Evolutionary conservation across 345 rosid genomes (phyloP).

Genomic region (Theobroma cacao): DNA sequence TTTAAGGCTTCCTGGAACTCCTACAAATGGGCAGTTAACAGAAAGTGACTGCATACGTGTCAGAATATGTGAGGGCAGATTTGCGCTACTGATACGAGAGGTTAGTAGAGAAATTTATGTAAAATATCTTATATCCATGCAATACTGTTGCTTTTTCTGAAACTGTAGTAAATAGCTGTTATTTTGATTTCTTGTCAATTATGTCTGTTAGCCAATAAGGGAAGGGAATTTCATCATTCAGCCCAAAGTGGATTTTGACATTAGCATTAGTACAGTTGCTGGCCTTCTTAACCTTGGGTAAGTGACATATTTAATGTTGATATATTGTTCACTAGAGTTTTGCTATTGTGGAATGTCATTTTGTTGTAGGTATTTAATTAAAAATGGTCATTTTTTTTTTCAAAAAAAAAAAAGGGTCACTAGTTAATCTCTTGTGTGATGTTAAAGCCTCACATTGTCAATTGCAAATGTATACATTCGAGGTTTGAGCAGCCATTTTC

Average conservation of each 20-base stretch:
- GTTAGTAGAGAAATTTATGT: slow-evolving; percentile 38
- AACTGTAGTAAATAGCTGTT: slow-evolving; percentile 12
- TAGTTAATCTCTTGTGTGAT: neutral
- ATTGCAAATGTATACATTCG: neutral
- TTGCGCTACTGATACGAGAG: slow-evolving; percentile 96
- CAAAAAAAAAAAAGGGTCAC: too few species aligned
- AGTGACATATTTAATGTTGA: slow-evolving; percentile 24
- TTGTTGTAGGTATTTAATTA: neutral
- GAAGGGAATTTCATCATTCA: slow-evolving; percentile 99
- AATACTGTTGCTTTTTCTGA: slow-evolving; percentile 18
- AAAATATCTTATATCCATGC: neutral
- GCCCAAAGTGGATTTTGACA: slow-evolving; percentile 99
- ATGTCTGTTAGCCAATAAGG: slow-evolving; percentile 74
- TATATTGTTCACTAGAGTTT: neutral
- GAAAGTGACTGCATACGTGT: slow-evolving; percentile 98
- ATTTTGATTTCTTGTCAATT: slow-evolving; percentile 20
- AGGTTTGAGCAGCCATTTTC: slow-evolving; percentile 4
- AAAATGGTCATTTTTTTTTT: too few species aligned
- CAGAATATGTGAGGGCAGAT: slow-evolving; percentile 98
- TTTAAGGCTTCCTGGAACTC: slow-evolving; percentile 83
- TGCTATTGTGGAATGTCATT: neutral
- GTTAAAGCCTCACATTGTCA: neutral
- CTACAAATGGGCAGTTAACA: slow-evolving; percentile 74
- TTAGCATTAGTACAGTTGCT: slow-evolving; percentile 92
- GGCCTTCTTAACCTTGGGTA: slow-evolving; percentile 99